Base-by-base conservation (phyloP, 768 basidiomycete species). In the Amanita phalloides region DNA sequence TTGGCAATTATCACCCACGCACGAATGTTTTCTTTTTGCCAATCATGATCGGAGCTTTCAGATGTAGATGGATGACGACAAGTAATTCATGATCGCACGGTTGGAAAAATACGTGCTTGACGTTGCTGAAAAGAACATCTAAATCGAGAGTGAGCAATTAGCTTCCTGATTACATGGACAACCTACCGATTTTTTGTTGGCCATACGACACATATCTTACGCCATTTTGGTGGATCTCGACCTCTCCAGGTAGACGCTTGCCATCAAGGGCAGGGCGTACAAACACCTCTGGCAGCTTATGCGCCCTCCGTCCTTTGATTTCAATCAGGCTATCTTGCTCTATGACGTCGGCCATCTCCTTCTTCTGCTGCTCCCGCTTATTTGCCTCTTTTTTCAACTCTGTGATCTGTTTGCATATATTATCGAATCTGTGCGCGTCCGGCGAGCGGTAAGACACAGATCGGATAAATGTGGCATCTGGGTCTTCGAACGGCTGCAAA, bases 91-190 rank as follows among this genome's bases (percentile, higher is more conserved):
- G 84, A 57, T 99, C 96, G 61, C 95, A 97, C 2, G 96, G 95
- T 63, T 99, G 96, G 79, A 99, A 98, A 71, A 98, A 96, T 8
- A 98, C 74, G 67, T 99, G 95, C 66, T 95, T 96, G 72, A 99
- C 85, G 65, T 99, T 99, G 70, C 81, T 85, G 72, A 97, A 99
- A 8, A 97, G 73, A 10, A 99, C 76, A 64, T 99, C 95, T 95
- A 61, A 32, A 20, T 14, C 9, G 28, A 49, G 5, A 11, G 45
- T 53, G 20, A 54, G 53, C 39, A 49, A 14, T 37, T 37, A 9
- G 14, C 17, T 10, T 14, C 25, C 26, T n/a, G 9, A 35, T 35
- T 14, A 41, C 36, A 14, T 42, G 26, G 42, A 49, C 17, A 69
- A 84, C 56, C 61, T 41, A 90, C 93, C 92, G 56, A 97, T 87